These are phyloP conservation scores for Blastomyces gilchristii DNA, from an alignment of 2,329 filamentous ascomycete species.

Conservation along the genomic window DNA sequence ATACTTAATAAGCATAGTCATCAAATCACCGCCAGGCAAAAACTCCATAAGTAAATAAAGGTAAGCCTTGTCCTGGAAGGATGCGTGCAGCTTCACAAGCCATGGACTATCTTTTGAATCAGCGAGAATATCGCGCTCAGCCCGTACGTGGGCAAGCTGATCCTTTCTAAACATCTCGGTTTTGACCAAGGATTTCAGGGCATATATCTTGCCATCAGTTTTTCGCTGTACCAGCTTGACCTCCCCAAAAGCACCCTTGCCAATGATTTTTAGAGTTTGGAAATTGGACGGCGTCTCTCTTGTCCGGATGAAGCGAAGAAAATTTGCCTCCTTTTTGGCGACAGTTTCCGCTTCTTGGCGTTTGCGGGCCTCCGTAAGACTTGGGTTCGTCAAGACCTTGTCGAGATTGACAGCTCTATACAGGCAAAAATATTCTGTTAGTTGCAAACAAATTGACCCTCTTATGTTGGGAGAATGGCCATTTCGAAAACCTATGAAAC, in stretches of 20 bases:
- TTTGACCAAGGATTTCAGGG: constrained; percentile 96
- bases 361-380: constrained; percentile 63
- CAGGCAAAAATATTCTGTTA: constrained; percentile 29
- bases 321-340: constrained; percentile 87
- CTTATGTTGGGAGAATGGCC: neutral
- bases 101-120: constrained; percentile 95
- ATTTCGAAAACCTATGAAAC: constrained; percentile 18
- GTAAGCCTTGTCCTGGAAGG: constrained; percentile 93
- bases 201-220: constrained; percentile 92
- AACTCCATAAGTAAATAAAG: constrained; percentile 99
- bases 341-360: constrained; percentile 76
- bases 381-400: constrained; percentile 67
- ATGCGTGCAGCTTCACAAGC: constrained; percentile 97
- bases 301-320: constrained; percentile 92
- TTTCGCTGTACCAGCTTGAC: constrained; percentile 96
- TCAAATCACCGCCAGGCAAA: constrained; percentile 90
- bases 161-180: constrained; percentile 99
- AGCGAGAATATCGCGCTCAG: constrained; percentile 92
- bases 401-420: constrained; percentile 83
- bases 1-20: constrained; percentile 99
- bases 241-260: constrained; percentile 97
- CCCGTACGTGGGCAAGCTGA: constrained; percentile 91
- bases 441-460: neutral
- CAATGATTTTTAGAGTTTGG: constrained; percentile 92
- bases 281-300: constrained; percentile 96